Evolutionary conservation across 176 grass and related monocot species (phyloP).

Genomic region (Rhynchospora tenuis): DNA sequence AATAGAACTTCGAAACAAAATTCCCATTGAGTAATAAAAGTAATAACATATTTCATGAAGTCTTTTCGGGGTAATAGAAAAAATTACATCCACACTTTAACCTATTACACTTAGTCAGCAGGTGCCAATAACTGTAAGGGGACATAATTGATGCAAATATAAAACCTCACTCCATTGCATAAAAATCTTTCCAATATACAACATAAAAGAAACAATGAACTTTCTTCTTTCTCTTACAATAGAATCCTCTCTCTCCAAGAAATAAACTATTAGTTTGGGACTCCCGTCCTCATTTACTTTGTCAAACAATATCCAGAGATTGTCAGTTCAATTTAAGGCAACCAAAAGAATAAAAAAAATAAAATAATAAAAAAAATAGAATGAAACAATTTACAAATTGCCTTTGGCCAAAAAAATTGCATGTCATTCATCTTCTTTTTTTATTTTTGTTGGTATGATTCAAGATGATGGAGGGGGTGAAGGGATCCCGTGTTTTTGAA

Average conservation of each 20-base stretch:
- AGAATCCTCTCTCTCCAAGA: not conserved
- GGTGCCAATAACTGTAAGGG: not conserved
- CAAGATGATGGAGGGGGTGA: not conserved
- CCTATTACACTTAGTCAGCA: not conserved
- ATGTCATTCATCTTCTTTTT: constrained; percentile 4
- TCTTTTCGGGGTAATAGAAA: not conserved
- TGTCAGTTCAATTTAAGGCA: not conserved
- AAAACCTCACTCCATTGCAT: not conserved
- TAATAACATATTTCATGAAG: no score
- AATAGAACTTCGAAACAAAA: no score
- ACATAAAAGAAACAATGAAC: not conserved
- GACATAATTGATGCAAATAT: not conserved
- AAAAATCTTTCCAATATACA: not conserved
- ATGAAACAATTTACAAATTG: constrained; percentile 24
- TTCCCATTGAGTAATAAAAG: no score
- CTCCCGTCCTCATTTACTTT: not conserved
- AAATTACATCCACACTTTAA: not conserved
- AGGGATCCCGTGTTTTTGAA: constrained; percentile 68
- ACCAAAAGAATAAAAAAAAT: constrained; percentile 20
- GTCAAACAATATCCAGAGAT: not conserved
- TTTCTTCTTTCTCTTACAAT: not conserved
- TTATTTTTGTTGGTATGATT: not conserved
- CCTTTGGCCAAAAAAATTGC: constrained; percentile 21
- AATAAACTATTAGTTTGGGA: not conserved
- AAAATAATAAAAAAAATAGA: constrained; percentile 23